These are phyloP conservation scores for Kwoniella dejecticola DNA, from an alignment of 768 basidiomycete genomes.

Conservation along the genomic window DNA sequence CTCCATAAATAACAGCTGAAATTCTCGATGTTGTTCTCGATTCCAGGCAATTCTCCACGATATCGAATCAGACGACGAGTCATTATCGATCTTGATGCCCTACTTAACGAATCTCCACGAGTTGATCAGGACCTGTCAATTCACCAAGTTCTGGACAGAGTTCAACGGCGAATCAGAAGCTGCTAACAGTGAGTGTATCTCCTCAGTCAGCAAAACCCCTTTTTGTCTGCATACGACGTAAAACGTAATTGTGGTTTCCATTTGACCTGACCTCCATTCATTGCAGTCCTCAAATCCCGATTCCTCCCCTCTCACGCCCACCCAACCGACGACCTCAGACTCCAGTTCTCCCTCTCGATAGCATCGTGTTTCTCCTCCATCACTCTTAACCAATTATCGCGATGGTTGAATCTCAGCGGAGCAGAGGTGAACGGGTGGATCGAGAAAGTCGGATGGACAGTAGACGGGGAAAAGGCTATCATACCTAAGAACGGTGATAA, in stretches of 20 bases:
- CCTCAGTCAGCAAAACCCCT: too few species aligned
- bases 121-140: constrained; percentile 48
- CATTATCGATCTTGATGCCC: constrained; percentile 41
- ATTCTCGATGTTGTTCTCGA: background rate
- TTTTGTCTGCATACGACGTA: too few species aligned
- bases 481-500: constrained; percentile 56
- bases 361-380: constrained; percentile 53
- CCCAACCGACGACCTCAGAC: constrained; percentile 40
- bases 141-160: constrained; percentile 49
- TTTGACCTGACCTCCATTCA: background rate
- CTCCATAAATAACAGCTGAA: constrained; percentile 1
- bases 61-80: constrained; percentile 51
- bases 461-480: constrained; percentile 49
- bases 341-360: constrained; percentile 50
- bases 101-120: constrained; percentile 45
- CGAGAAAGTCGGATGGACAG: constrained; percentile 48
- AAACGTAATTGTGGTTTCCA: too few species aligned
- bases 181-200: constrained; percentile 36
- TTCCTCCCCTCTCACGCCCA: constrained; percentile 51
- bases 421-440: constrained; percentile 40
- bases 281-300: constrained; percentile 38
- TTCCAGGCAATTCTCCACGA: constrained; percentile 44
- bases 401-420: constrained; percentile 52
- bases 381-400: constrained; percentile 35
- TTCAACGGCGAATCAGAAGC: constrained; percentile 46